Evolutionary conservation across 1,284 basidiomycete species (phyloP).

Genomic region (Malassezia psittaci): DNA sequence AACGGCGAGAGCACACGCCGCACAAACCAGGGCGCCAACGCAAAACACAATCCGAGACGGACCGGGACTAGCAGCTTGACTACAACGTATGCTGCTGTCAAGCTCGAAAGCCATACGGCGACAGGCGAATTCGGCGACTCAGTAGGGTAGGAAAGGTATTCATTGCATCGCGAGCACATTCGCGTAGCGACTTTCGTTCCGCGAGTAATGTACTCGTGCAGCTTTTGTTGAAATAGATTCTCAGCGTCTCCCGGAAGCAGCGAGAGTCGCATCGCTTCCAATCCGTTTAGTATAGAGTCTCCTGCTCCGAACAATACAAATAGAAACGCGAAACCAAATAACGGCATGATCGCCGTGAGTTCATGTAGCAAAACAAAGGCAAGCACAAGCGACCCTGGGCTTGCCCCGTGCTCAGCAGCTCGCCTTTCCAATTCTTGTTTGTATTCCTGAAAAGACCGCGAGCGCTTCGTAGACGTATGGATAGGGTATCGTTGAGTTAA

Average conservation of each 20-base stretch:
- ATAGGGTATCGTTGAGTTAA: neutral
- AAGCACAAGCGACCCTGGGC: conserved; percentile 64
- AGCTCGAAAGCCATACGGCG: conserved; percentile 54
- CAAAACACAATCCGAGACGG: conserved; percentile 64
- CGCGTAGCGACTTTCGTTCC: conserved; percentile 17
- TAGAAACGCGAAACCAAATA: conserved; percentile 64
- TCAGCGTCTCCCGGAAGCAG: neutral
- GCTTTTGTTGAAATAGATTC: neutral
- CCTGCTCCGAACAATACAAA: conserved; percentile 64
- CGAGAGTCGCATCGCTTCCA: conserved; percentile 11
- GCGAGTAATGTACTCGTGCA: conserved; percentile 3
- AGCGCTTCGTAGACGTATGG: neutral
- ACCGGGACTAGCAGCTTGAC: conserved; percentile 68
- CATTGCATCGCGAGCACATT: conserved; percentile 4
- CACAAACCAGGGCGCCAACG: conserved; percentile 65
- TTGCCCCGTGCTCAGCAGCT: conserved; percentile 52
- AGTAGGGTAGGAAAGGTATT: neutral
- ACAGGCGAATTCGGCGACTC: conserved; percentile 1
- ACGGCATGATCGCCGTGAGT: conserved; percentile 67
- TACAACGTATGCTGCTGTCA: conserved; percentile 67
- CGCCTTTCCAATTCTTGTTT: conserved; percentile 20
- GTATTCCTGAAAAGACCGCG: neutral
- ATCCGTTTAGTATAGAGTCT: conserved; percentile 55
- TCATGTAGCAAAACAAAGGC: conserved; percentile 81
- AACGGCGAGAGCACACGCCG: conserved; percentile 39